A percentile compares a stretch with the other conserved stretches of the same genome.
Conservation (phyloP, 2,329 filamentous ascomycete genomes). For the Fusarium drepaniforme region DNA sequence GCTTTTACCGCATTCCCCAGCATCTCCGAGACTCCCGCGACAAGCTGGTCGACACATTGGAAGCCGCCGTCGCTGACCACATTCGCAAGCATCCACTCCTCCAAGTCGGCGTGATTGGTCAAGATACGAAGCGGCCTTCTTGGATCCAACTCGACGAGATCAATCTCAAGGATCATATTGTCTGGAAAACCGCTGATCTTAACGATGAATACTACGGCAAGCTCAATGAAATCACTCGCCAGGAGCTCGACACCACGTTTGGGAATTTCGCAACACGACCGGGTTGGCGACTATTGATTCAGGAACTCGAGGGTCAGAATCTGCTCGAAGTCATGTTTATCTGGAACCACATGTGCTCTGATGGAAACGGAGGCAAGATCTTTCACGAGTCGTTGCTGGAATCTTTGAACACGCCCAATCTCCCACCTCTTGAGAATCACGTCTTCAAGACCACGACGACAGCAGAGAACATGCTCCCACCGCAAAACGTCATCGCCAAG, state of each 20-base stretch:
- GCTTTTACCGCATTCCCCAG: neutral
- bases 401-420: slow-evolving; percentile 2
- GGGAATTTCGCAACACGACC: neutral
- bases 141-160: neutral
- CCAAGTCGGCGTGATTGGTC: neutral
- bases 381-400: slow-evolving; percentile 24
- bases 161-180: neutral
- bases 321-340: slow-evolving; percentile 17
- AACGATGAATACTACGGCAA: neutral
- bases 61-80: neutral
- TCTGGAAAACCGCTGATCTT: neutral
- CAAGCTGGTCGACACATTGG: neutral
- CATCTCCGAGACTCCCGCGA: neutral
- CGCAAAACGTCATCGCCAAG: neutral
- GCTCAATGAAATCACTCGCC: neutral
- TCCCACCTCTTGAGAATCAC: neutral
- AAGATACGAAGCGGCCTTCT: neutral
- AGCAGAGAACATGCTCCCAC: neutral
- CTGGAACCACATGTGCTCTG: slow-evolving; percentile 19
- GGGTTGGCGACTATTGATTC: neutral
- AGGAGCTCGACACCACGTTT: neutral
- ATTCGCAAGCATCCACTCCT: neutral
- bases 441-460: neutral
- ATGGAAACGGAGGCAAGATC: slow-evolving; percentile 27
- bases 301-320: neutral